phyloP scores from a whole-genome alignment of 2,329 filamentous ascomycete species.

The Aureobasidium sp. region DNA sequence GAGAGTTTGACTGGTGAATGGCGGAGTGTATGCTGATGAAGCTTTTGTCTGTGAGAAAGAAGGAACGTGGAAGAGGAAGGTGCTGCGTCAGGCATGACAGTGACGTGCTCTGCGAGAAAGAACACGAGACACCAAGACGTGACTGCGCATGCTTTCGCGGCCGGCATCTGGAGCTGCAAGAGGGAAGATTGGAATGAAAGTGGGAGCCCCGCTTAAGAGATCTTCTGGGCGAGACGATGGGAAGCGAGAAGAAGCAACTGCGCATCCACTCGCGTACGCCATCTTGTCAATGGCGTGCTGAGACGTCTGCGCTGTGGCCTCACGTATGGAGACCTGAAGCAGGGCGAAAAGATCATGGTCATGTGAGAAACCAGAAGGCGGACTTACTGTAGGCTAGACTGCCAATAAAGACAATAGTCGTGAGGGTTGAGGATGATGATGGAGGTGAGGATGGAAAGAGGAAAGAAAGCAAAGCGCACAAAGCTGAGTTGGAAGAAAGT shows the following conservation, averaged over 20 bases:
- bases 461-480: neutral
- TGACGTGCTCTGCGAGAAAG: no score
- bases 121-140: no score
- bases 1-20: no score
- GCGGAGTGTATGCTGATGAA: no score
- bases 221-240: no score
- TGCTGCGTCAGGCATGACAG: no score
- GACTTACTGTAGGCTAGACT: neutral
- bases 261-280: neutral
- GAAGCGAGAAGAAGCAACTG: neutral
- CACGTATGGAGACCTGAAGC: neutral
- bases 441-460: neutral
- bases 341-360: neutral
- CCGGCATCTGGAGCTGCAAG: no score
- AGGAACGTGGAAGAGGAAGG: no score
- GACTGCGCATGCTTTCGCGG: no score
- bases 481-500: neutral
- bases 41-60: no score
- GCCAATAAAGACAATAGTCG: neutral
- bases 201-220: no score
- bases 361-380: neutral
- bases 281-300: neutral
- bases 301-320: neutral
- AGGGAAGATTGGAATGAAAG: no score
- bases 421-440: neutral